Evolutionary conservation across 768 basidiomycete species (phyloP).

Genomic region (Suillus decipiens): DNA sequence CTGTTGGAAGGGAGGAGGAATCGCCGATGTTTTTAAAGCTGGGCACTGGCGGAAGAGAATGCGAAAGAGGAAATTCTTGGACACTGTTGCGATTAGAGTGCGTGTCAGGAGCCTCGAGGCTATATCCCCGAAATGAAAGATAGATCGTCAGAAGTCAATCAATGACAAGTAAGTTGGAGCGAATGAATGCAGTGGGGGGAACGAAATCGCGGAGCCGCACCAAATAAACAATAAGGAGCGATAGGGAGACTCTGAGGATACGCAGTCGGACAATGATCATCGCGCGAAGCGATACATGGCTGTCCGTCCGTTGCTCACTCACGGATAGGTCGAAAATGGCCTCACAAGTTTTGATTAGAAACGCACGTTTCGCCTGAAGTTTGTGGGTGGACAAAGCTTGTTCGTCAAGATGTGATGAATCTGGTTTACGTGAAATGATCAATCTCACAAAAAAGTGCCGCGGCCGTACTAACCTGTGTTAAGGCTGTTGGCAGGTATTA

Average conservation of each 20-base stretch:
- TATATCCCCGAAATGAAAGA: constrained; percentile 39
- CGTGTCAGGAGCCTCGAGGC: constrained; percentile 37
- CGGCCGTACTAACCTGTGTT: neutral
- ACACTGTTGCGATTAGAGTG: constrained; percentile 20
- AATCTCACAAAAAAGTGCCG: constrained; percentile 7
- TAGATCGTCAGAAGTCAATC: constrained; percentile 34
- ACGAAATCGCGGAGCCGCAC: constrained; percentile 28
- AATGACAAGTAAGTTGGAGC: constrained; percentile 31
- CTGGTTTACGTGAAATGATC: constrained; percentile 10
- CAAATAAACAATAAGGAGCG: constrained; percentile 3
- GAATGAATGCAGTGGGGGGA: constrained; percentile 36
- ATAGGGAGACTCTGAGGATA: neutral
- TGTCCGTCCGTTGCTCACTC: constrained; percentile 1
- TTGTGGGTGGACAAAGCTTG: constrained; percentile 4
- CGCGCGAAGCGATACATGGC: neutral
- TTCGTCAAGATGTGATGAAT: constrained; percentile 11
- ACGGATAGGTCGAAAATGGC: constrained; percentile 4
- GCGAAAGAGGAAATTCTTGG: constrained; percentile 29
- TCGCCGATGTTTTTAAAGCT: constrained; percentile 18
- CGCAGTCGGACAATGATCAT: neutral
- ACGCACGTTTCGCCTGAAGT: constrained; percentile 4
- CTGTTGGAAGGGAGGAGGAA: constrained; percentile 20
- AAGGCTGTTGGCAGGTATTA: neutral
- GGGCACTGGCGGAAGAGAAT: constrained; percentile 19
- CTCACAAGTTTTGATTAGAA: constrained; percentile 8